Conservation (phyloP, 192 early-diverging fungal species). For the Backusella circina region DNA sequence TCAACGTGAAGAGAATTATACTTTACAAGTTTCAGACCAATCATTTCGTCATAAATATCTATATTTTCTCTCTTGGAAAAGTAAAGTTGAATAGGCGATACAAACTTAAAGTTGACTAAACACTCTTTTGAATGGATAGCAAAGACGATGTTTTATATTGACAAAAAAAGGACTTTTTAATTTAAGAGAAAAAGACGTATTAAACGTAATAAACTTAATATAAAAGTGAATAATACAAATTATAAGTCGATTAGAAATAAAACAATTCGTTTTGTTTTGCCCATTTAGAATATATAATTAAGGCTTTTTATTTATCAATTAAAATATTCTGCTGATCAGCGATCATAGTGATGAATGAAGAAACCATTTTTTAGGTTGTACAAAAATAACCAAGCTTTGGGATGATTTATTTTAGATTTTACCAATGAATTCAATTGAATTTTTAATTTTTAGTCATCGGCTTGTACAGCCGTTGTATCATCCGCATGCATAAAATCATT, state of each 20-base stretch:
- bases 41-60: slow-evolving; percentile 2
- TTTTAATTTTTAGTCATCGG: neutral
- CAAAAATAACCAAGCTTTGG: neutral
- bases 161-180: neutral
- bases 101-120: neutral
- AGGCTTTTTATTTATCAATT: neutral
- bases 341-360: neutral
- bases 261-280: neutral
- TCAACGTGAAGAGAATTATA: neutral
- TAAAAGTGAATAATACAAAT: neutral
- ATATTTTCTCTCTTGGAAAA: neutral
- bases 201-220: neutral
- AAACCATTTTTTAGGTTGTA: neutral
- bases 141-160: neutral
- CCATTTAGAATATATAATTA: neutral
- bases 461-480: neutral
- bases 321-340: neutral
- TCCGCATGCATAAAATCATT: neutral
- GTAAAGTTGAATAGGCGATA: neutral
- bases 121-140: neutral
- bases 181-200: neutral
- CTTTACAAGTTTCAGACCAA: neutral
- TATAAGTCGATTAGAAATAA: neutral
- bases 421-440: neutral
- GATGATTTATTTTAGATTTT: neutral